phyloP scores from a whole-genome alignment of 2,329 filamentous ascomycete genomes.

The Lasiodiplodia hormozganensis region DNA sequence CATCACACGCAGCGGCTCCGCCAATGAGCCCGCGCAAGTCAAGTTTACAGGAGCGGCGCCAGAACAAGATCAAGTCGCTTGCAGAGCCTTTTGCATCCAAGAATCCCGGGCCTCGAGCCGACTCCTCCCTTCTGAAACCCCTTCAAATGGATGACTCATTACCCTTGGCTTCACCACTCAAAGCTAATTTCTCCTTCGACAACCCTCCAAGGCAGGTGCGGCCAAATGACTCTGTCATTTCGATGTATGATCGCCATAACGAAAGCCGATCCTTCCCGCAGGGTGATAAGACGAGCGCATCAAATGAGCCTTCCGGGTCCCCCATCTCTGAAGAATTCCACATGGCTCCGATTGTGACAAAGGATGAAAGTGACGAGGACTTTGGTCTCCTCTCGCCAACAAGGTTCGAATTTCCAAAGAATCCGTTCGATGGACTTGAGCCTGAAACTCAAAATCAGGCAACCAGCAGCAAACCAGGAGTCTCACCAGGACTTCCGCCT shows the following conservation, averaged over 20 bases:
- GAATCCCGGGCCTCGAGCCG: background rate
- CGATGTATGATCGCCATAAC: conserved; percentile 25
- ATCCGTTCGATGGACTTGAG: conserved; percentile 37
- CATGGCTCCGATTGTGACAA: conserved; percentile 38
- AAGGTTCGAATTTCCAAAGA: conserved; percentile 49
- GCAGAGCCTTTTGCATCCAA: conserved; percentile 14
- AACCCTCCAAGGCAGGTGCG: conserved; percentile 21
- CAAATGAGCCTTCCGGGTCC: conserved; percentile 37
- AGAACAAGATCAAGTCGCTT: conserved; percentile 27
- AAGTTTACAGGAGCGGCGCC: conserved; percentile 24
- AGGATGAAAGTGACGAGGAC: conserved; percentile 43
- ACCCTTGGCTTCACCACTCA: conserved; percentile 21
- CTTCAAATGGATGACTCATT: conserved; percentile 6
- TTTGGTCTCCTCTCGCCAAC: conserved; percentile 49
- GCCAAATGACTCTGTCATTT: conserved; percentile 29
- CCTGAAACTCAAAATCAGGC: background rate
- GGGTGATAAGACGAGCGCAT: background rate
- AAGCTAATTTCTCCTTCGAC: conserved; percentile 25
- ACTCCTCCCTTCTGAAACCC: conserved; percentile 8
- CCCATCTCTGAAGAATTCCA: conserved; percentile 49
- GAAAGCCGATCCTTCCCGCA: conserved; percentile 6
- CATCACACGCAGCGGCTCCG: background rate
- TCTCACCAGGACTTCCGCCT: background rate
- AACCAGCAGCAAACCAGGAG: background rate
- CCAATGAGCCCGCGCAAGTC: conserved; percentile 8